Percentiles rank a stretch among this genome's conserved stretches.
Evolutionary conservation across 805 yeast species (phyloP).

Genomic region (Saccharomycopsis guyanensis): DNA sequence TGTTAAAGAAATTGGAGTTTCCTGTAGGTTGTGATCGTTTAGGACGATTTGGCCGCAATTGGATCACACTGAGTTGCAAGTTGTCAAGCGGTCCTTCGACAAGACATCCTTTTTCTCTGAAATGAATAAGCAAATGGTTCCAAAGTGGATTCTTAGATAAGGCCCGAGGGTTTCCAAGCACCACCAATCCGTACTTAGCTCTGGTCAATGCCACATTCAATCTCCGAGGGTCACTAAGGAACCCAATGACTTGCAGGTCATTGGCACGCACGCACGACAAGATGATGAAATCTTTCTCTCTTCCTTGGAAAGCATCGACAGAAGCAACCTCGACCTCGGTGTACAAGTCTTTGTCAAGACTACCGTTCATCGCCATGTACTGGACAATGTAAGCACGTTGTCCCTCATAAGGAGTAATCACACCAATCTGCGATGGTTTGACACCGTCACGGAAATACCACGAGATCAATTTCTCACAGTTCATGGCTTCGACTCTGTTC

Average conservation of each 20-base stretch:
- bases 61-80: slow-evolving; percentile 41
- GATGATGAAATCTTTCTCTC: slow-evolving; percentile 64
- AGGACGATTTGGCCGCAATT: neutral
- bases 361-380: slow-evolving; percentile 67
- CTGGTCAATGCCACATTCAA: slow-evolving; percentile 85
- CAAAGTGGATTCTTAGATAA: slow-evolving; percentile 65
- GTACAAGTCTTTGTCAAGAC: slow-evolving; percentile 53
- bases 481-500: slow-evolving; percentile 85
- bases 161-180: slow-evolving; percentile 80
- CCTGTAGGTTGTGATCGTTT: neutral
- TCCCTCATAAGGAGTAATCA: slow-evolving; percentile 92
- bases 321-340: slow-evolving; percentile 78
- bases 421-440: slow-evolving; percentile 76
- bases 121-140: slow-evolving; percentile 71
- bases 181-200: slow-evolving; percentile 73
- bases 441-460: slow-evolving; percentile 71
- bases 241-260: slow-evolving; percentile 67
- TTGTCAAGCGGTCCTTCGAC: slow-evolving; percentile 87
- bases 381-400: slow-evolving; percentile 78
- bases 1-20: neutral
- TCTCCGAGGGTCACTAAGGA: slow-evolving; percentile 78
- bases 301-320: slow-evolving; percentile 74
- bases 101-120: slow-evolving; percentile 74
- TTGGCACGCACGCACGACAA: slow-evolving; percentile 69
- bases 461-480: slow-evolving; percentile 72